phyloP scores from a whole-genome alignment of 768 basidiomycete species.

The Leccinum boreale region DNA sequence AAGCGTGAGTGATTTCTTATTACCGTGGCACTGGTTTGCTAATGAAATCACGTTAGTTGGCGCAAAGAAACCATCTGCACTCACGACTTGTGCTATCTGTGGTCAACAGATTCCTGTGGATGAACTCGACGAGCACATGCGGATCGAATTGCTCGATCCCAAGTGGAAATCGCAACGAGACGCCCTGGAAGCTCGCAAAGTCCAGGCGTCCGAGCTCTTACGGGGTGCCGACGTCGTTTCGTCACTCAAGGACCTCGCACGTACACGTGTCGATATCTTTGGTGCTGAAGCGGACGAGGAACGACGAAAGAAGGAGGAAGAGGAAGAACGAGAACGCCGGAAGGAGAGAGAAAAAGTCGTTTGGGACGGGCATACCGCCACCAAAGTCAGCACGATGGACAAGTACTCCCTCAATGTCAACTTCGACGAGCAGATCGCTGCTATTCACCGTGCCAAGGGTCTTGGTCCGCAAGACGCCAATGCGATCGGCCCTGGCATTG shows the following conservation, averaged over 20 bases:
- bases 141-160: slow-evolving; percentile 96
- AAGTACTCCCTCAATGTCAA: slow-evolving; percentile 92
- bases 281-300: slow-evolving; percentile 94
- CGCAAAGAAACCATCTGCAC: slow-evolving; percentile 55
- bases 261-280: slow-evolving; percentile 97
- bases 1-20: slow-evolving; percentile 59
- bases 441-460: slow-evolving; percentile 91
- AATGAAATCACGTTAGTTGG: slow-evolving; percentile 48
- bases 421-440: slow-evolving; percentile 97
- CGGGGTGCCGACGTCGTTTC: slow-evolving; percentile 92
- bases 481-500: slow-evolving; percentile 85
- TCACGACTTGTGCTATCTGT: slow-evolving; percentile 90
- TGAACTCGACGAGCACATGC: slow-evolving; percentile 96
- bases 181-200: slow-evolving; percentile 82
- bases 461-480: slow-evolving; percentile 78
- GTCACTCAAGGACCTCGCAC: slow-evolving; percentile 89
- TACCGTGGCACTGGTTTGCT: slow-evolving; percentile 2
- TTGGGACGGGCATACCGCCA: slow-evolving; percentile 98
- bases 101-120: slow-evolving; percentile 96
- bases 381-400: slow-evolving; percentile 87
- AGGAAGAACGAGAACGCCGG: slow-evolving; percentile 74
- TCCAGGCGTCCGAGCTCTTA: slow-evolving; percentile 83
- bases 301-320: slow-evolving; percentile 80
- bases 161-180: slow-evolving; percentile 97
- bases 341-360: slow-evolving; percentile 93